These are phyloP conservation scores for Bipolaris oryzae DNA, from an alignment of 2,329 filamentous ascomycete species.

Conservation along the genomic window DNA sequence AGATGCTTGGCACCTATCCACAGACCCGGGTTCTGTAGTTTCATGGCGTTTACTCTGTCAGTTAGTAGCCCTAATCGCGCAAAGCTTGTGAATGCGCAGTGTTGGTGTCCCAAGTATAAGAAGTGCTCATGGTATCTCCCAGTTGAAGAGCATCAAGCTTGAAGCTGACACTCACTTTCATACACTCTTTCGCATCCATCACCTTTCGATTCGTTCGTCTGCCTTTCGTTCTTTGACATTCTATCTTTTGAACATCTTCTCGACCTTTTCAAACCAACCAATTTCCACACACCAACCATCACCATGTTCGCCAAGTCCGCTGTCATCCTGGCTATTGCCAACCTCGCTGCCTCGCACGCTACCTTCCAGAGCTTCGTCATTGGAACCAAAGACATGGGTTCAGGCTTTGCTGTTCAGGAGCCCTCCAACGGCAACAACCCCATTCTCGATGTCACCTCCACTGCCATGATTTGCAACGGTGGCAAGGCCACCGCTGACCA, in stretches of 20 bases:
- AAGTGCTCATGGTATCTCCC: slow-evolving; percentile 15
- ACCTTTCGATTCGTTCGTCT: slow-evolving; percentile 39
- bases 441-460: slow-evolving; percentile 45
- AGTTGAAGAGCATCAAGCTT: slow-evolving; percentile 34
- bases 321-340: slow-evolving; percentile 41
- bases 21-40: slow-evolving; percentile 24
- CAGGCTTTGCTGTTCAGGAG: slow-evolving; percentile 53
- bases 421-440: slow-evolving; percentile 49
- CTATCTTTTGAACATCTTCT: slow-evolving; percentile 30
- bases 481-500: slow-evolving; percentile 45
- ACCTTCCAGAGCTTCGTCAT: slow-evolving; percentile 53
- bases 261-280: slow-evolving; percentile 16
- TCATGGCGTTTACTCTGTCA: slow-evolving; percentile 13
- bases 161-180: slow-evolving; percentile 43
- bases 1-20: slow-evolving; percentile 29
- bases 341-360: slow-evolving; percentile 44
- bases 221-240: slow-evolving; percentile 28
- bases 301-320: slow-evolving; percentile 43
- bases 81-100: slow-evolving; percentile 22
- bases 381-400: slow-evolving; percentile 40
- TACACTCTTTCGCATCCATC: slow-evolving; percentile 38
- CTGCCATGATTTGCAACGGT: slow-evolving; percentile 47
- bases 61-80: slow-evolving; percentile 22
- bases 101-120: slow-evolving; percentile 32
- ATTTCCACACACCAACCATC: slow-evolving; percentile 25